Evolutionary conservation across 192 early-diverging fungal species (phyloP).

Genomic region (Coemansia sp.): DNA sequence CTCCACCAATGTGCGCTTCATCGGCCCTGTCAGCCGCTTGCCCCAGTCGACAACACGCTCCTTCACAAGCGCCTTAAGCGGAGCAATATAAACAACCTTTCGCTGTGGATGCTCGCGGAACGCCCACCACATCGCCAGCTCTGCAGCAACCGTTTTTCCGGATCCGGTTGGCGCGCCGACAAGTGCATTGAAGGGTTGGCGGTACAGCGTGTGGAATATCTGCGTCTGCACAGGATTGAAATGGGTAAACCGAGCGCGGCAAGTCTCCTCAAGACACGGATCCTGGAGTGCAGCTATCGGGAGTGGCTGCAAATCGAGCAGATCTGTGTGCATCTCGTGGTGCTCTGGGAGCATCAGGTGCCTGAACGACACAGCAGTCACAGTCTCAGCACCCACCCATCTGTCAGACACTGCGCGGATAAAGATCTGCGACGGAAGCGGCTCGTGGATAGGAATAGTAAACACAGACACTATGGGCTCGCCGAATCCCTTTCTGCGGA

Average conservation of each 20-base stretch:
- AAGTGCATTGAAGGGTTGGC: constrained; percentile 77
- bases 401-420: constrained; percentile 92
- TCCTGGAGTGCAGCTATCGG: constrained; percentile 84
- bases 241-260: constrained; percentile 79
- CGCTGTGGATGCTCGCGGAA: constrained; percentile 75
- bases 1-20: constrained; percentile 87
- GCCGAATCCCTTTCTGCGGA: constrained; percentile 67
- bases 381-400: constrained; percentile 91
- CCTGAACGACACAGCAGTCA: constrained; percentile 85
- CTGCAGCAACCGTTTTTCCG: constrained; percentile 96
- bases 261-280: constrained; percentile 83
- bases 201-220: constrained; percentile 96
- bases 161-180: constrained; percentile 97
- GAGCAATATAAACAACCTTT: constrained; percentile 98
- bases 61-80: constrained; percentile 95
- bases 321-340: constrained; percentile 83
- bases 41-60: constrained; percentile 93
- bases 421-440: constrained; percentile 87
- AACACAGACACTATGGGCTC: constrained; percentile 75
- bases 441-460: constrained; percentile 90
- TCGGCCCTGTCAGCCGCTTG: constrained; percentile 61
- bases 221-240: constrained; percentile 99
- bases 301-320: constrained; percentile 90
- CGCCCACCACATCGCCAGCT: constrained; percentile 92
- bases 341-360: constrained; percentile 88